Evolutionary conservation across 345 rosid genomes (phyloP), one percentile per base, ranked within the genome.

Genomic region (Boechera retrofracta): DNA sequence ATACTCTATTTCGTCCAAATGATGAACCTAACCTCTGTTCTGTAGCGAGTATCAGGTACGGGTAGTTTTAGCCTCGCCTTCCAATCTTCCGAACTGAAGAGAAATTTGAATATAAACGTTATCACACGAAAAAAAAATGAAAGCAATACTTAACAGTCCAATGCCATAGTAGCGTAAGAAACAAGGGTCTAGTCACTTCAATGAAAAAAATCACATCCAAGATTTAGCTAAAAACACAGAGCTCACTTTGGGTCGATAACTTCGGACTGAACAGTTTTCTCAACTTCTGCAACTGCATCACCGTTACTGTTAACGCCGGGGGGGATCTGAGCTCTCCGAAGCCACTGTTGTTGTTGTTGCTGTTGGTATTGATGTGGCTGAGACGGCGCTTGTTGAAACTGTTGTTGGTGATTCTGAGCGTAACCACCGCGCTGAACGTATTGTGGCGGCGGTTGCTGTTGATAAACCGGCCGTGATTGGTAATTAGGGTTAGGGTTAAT

Each of bases 261-360:
- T 85, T 90, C 94, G 3, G 98, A 85, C 74, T 89, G 92, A 61
- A 88, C 92, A 18, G 96, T 89, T 86, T 92, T 92, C 77, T 89
- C 94, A 39, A 87, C 92, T 83, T 90, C 90, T 7, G 78, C 91
- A 16, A 74, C 71, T 1, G 69, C 74, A 58, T 71, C 61, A 60
- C 80, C 75, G 76, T 80, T 79, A 51, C 67, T 71, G 58, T 58
- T 72, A 65, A 68, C 63, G 15, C 67, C 75, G 4, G 79, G 45
- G 2, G 79, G 52, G 65, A 87, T 75, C 81, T 89, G 87, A 35
- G 28, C 72, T 83, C 94, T 78, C 75, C 90, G 82, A 62, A 86
- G 75, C 94, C 91, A 87, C 67, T 89, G 94, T 61, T 88, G 92
- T 7, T 86, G 87, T 12, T 80, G 62, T 4, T 64, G 66, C 5